Conservation (phyloP, 2,329 filamentous ascomycete genomes). For the Salinomyces thailandicus region DNA sequence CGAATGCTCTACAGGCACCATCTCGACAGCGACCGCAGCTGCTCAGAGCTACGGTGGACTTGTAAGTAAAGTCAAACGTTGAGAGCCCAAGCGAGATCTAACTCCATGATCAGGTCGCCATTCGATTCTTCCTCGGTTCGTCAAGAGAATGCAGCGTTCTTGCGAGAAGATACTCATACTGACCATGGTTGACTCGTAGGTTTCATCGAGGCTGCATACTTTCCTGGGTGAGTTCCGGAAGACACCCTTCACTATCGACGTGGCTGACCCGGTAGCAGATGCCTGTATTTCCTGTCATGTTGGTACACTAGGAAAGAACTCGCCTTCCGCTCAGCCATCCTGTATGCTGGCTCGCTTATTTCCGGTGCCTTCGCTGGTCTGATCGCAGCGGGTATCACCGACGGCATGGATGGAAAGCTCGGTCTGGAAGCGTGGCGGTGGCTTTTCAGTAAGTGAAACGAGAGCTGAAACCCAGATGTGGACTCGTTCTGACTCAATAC, state of each 20-base stretch:
- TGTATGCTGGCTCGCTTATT: slow-evolving; percentile 43
- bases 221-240: slow-evolving; percentile 15
- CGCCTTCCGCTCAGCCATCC: slow-evolving; percentile 40
- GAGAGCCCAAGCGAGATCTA: too few species aligned
- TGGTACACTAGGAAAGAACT: slow-evolving; percentile 47
- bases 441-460: too few species aligned
- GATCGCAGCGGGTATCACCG: slow-evolving; percentile 43
- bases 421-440: slow-evolving; percentile 29
- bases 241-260: too few species aligned
- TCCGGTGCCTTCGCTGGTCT: slow-evolving; percentile 44
- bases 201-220: slow-evolving; percentile 38
- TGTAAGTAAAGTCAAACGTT: too few species aligned
- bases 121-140: slow-evolving; percentile 32
- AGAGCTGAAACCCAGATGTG: too few species aligned
- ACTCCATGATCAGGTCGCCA: too few species aligned
- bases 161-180: too few species aligned
- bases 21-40: slow-evolving; percentile 25
- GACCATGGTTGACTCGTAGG: too few species aligned
- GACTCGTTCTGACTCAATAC: too few species aligned
- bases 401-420: slow-evolving; percentile 26
- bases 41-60: slow-evolving; percentile 28
- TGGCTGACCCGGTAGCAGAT: slow-evolving; percentile 8
- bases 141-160: too few species aligned
- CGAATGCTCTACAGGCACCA: slow-evolving; percentile 20
- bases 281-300: slow-evolving; percentile 39